Evolutionary conservation across 441 rosid genomes (phyloP).

Genomic region (Erodium moschatum): DNA sequence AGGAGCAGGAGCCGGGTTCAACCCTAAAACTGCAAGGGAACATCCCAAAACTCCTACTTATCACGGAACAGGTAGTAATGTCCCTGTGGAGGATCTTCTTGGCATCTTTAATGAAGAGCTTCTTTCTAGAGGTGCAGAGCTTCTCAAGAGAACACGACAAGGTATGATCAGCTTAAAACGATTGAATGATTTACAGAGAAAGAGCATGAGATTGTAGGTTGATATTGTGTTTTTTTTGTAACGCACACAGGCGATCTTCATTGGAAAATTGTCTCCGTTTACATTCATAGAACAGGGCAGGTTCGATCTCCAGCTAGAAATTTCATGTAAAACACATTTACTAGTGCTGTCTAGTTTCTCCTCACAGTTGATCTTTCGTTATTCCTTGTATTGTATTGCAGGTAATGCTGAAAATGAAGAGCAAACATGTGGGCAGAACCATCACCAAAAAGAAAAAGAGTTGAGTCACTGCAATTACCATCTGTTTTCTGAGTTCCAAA

Average conservation of each 20-base stretch:
- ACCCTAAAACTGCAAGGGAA: slow-evolving; percentile 31
- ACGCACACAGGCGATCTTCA: slow-evolving; percentile 63
- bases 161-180: slow-evolving; percentile 17
- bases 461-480: slow-evolving; percentile 28
- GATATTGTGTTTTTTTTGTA: not conserved
- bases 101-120: slow-evolving; percentile 74
- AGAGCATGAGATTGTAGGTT: not conserved
- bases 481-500: slow-evolving; percentile 36
- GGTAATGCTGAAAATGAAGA: slow-evolving; percentile 92
- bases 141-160: slow-evolving; percentile 85
- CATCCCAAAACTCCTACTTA: slow-evolving; percentile 36
- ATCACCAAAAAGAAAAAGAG: slow-evolving; percentile 97
- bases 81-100: slow-evolving; percentile 59
- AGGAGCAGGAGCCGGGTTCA: slow-evolving; percentile 37
- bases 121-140: slow-evolving; percentile 81
- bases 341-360: not conserved
- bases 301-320: slow-evolving; percentile 27
- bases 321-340: no score
- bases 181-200: not conserved
- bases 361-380: not conserved
- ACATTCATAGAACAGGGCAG: slow-evolving; percentile 67
- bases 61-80: slow-evolving; percentile 39
- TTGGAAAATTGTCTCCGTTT: slow-evolving; percentile 86
- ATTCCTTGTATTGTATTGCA: slow-evolving; percentile 24
- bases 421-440: slow-evolving; percentile 89